Conservation (phyloP, 352 stramenopile species). For the Peronosclerospora sorghi region DNA sequence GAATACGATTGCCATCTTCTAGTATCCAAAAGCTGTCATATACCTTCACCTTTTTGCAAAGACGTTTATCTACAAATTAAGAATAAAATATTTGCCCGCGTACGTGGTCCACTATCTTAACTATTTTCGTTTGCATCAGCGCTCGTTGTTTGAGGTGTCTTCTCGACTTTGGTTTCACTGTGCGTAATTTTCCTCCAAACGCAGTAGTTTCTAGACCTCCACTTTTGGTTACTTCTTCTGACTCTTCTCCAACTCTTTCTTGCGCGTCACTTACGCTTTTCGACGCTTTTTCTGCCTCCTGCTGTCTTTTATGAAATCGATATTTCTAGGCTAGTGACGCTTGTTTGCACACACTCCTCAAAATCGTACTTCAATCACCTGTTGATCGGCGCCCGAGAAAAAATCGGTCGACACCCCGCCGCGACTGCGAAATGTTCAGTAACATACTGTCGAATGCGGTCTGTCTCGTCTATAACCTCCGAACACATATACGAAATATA, state of each 20-base stretch:
- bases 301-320: slow-evolving; percentile 57
- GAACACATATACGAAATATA: no score
- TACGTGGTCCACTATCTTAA: slow-evolving; percentile 49
- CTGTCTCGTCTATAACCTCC: slow-evolving; percentile 68
- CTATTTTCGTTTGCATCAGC: slow-evolving; percentile 23
- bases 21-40: slow-evolving; percentile 99
- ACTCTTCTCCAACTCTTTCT: slow-evolving; percentile 37
- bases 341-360: slow-evolving; percentile 89
- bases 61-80: slow-evolving; percentile 87
- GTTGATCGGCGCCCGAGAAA: no score
- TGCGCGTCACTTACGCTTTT: no score
- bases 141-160: slow-evolving; percentile 13
- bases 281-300: slow-evolving; percentile 66
- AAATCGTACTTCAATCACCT: slow-evolving; percentile 73
- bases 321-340: slow-evolving; percentile 75
- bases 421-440: slow-evolving; percentile 94
- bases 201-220: slow-evolving; percentile 22
- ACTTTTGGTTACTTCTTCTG: slow-evolving; percentile 29
- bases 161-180: slow-evolving; percentile 32
- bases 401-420: slow-evolving; percentile 96
- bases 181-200: slow-evolving; percentile 78
- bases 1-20: slow-evolving; percentile 81
- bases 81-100: no score
- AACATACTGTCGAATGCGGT: slow-evolving; percentile 92
- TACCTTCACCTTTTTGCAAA: slow-evolving; percentile 93